Evolutionary conservation across 805 yeast genomes (phyloP).

Genomic region (Pichia californica): DNA sequence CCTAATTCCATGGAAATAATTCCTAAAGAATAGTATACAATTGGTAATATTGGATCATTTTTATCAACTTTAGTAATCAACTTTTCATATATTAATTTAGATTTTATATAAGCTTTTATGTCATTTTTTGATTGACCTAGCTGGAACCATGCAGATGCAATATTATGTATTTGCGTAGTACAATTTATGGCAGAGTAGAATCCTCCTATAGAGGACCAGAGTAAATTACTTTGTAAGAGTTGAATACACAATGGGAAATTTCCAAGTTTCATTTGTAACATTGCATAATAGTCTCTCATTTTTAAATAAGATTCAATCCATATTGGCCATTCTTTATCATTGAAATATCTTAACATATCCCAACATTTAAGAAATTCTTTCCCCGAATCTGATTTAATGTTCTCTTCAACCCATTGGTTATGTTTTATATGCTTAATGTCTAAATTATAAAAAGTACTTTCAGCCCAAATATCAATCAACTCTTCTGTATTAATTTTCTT

Average conservation of each 20-base stretch:
- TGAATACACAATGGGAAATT: constrained; percentile 17
- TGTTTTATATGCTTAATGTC: constrained; percentile 9
- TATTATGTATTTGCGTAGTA: constrained; percentile 21
- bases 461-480: constrained; percentile 17
- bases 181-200: constrained; percentile 14
- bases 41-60: constrained; percentile 39
- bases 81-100: constrained; percentile 19
- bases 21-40: constrained; percentile 82
- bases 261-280: constrained; percentile 52
- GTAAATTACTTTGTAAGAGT: constrained; percentile 24
- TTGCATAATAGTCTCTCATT: constrained; percentile 69
- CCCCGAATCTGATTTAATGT: constrained; percentile 16
- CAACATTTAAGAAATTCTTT: constrained; percentile 19
- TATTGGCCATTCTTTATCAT: constrained; percentile 49
- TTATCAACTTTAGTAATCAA: constrained; percentile 10
- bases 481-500: constrained; percentile 16
- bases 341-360: constrained; percentile 19
- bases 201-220: constrained; percentile 22
- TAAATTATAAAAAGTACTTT: neutral
- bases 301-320: constrained; percentile 74
- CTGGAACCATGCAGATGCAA: constrained; percentile 24
- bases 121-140: constrained; percentile 11
- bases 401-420: constrained; percentile 18
- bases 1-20: constrained; percentile 63
- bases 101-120: constrained; percentile 11